Conservation (phyloP, 805 yeast genomes). For the Yarrowia alimentaria region DNA sequence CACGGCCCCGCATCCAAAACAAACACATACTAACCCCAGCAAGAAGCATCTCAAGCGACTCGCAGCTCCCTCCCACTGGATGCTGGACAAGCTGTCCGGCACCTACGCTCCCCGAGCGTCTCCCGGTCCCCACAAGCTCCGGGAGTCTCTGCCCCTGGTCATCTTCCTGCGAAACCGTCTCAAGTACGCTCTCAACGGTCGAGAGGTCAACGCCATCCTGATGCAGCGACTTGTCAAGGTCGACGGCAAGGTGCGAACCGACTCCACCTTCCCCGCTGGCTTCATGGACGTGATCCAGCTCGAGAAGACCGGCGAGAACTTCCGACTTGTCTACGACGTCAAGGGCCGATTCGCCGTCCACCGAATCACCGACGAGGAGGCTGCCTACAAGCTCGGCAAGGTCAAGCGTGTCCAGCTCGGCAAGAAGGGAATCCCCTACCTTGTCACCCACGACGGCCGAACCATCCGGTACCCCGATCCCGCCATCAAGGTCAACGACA, state of each 20-base stretch:
- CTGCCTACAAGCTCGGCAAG: conserved; percentile 95
- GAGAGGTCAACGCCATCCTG: conserved; percentile 97
- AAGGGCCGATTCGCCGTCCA: conserved; percentile 99
- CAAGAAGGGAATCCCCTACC: conserved; percentile 97
- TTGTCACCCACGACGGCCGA: conserved; percentile 99
- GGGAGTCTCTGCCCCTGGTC: conserved; percentile 96
- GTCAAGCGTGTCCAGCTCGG: conserved; percentile 98
- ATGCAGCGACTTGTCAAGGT: conserved; percentile 98
- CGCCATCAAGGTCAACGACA: conserved; percentile 92
- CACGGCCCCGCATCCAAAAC: conserved; percentile 3
- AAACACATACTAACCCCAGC: conserved; percentile 20
- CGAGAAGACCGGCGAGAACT: conserved; percentile 98
- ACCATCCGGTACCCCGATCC: conserved; percentile 99
- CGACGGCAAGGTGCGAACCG: conserved; percentile 99
- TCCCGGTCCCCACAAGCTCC: conserved; percentile 98
- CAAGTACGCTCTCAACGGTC: conserved; percentile 98
- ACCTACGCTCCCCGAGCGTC: conserved; percentile 99
- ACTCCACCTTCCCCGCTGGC: conserved; percentile 98
- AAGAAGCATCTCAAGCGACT: conserved; percentile 94
- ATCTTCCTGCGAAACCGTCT: conserved; percentile 97
- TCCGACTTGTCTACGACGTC: conserved; percentile 97
- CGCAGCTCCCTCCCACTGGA: conserved; percentile 99
- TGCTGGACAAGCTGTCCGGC: conserved; percentile 99
- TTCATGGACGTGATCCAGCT: conserved; percentile 98
- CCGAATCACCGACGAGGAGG: conserved; percentile 99